Base-by-base conservation (phyloP, 1,284 basidiomycete genomes). In the Phellinidium pouzarii region DNA sequence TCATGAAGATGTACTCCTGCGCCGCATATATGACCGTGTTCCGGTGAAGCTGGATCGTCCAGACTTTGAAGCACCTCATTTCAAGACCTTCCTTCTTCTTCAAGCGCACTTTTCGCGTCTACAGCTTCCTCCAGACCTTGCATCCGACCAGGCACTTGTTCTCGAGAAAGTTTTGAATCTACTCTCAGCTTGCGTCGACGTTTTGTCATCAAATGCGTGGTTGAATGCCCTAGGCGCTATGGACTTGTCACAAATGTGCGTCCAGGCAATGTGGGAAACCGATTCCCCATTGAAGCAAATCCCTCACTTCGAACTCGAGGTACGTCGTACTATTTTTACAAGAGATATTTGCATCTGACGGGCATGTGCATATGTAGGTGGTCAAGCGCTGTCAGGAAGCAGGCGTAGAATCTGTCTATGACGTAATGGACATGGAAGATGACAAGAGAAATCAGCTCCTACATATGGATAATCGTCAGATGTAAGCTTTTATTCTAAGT, bases 181-280 rank as follows among this genome's bases (percentile, higher is more conserved):
- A 25, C 75, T 95, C 20, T 92, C 88, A 9, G 94, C 95, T 1
- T 94, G 92, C 64, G 94, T 98, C 31, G 95, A 98, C 66, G 95
- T 99, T 56, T 94, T 99, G 92, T 94, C 90, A 3, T 93, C 88
- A 45, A 97, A 97, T 64, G 93, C 91, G 2, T 95, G 86, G 85
- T 69, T 99, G 62, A 95, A 87, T 64, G 95, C 94, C 1, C 73
- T 98, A 12, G 90, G 94, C 46, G 95, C 94, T 0, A 99, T 99
- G 96, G 96, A 99, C 71, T 68, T 99, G 54, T 91, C 88, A n/a
- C 96, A 99, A 71, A 99, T 99, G 95, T 94, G 91, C 67, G 93
- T 98, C 1, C 96, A 99, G 69, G 94, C 91, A 0, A 86, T 95
- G 66, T 98, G 95, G 95, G 94, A 99, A 64, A 87, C 86, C 27